A percentile compares a stretch with the other conserved stretches of the same genome.
phyloP scores from a whole-genome alignment of 1,284 basidiomycete species.

The Cutaneotrichosporon sp. region DNA sequence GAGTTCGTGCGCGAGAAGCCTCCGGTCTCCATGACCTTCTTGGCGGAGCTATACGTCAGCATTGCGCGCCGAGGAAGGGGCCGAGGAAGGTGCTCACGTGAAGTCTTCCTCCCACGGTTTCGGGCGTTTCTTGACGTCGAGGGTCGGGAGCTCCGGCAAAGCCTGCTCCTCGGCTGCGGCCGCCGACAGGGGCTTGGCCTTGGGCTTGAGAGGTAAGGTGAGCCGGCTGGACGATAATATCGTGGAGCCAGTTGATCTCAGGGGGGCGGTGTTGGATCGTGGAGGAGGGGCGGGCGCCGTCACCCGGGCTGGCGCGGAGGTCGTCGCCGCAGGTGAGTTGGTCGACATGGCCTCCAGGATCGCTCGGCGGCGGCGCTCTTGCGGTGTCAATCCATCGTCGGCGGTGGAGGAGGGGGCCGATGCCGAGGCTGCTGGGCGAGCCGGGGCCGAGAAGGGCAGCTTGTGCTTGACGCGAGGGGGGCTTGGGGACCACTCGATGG shows the following conservation, averaged over 20 bases:
- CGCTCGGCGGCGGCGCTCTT: conserved; percentile 41
- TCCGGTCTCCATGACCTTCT: conserved; percentile 23
- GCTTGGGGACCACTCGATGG: conserved; percentile 33
- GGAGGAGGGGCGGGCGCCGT: background rate
- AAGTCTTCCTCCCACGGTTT: conserved; percentile 46
- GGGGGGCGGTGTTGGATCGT: conserved; percentile 7
- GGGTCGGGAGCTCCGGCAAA: conserved; percentile 10
- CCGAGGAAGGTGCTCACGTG: conserved; percentile 27
- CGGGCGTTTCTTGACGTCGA: conserved; percentile 30
- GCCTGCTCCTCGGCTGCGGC: conserved; percentile 1
- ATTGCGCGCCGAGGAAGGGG: background rate
- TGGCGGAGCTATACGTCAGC: conserved; percentile 15
- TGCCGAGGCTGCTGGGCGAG: background rate
- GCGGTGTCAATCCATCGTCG: conserved; percentile 23
- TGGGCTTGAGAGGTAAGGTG: background rate
- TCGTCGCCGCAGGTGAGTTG: conserved; percentile 17
- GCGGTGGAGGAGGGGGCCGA: background rate
- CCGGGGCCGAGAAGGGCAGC: background rate
- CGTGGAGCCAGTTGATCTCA: conserved; percentile 6
- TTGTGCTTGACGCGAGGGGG: conserved; percentile 19
- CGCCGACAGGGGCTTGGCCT: background rate
- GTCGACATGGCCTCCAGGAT: conserved; percentile 45
- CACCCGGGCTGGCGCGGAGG: conserved; percentile 2
- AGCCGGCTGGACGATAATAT: background rate
- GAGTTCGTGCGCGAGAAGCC: conserved; percentile 12